Evolutionary conservation across 2,329 filamentous ascomycete genomes (phyloP), one percentile per base, ranked within the genome.

Genomic region (Alternaria sp.): DNA sequence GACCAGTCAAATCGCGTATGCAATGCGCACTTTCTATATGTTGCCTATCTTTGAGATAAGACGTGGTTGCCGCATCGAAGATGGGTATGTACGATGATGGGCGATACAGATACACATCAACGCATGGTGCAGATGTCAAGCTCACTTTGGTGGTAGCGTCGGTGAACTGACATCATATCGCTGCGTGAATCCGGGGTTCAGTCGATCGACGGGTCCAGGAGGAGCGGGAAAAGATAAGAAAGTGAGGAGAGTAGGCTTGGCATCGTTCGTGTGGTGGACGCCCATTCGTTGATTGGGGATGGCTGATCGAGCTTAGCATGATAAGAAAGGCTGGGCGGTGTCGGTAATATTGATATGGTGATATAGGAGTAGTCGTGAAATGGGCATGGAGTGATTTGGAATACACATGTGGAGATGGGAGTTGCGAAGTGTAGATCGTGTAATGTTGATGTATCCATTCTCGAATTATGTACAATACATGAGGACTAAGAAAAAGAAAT

Each of bases 381-480:
- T 8, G 2, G 8, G 17, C 15, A 3, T 26, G 15, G 4, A 23
- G 47, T 17, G 8, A 51, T 32, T 23, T 36, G 3, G 3, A 12
- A 30, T 21, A 8, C 21, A 32, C 17, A 10, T 43, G 23, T 21
- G 17, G 13, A 0, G 49, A 47, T n/a, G 44, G 40, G n/a, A 19
- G n/a, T n/a, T n/a, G n/a, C n/a, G n/a, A n/a, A n/a, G n/a, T n/a
- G n/a, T n/a, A n/a, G n/a, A n/a, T n/a, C n/a, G n/a, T n/a, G n/a
- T n/a, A n/a, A n/a, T n/a, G n/a, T n/a, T 59, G 43, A 61, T 62
- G 53, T 50, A 52, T 30, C 21, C 50, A 44, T 59, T 55, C 50
- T 53, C 46, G 43, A 53, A 65, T 58, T 67, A 66, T 71, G 59
- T 68, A 68, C 53, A 71, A 40, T 66, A 62, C 55, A 55, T 28